A percentile compares a stretch with the other conserved stretches of the same genome.
Conservation (phyloP, 1,284 basidiomycete species). For the Takashimella tepidaria region DNA sequence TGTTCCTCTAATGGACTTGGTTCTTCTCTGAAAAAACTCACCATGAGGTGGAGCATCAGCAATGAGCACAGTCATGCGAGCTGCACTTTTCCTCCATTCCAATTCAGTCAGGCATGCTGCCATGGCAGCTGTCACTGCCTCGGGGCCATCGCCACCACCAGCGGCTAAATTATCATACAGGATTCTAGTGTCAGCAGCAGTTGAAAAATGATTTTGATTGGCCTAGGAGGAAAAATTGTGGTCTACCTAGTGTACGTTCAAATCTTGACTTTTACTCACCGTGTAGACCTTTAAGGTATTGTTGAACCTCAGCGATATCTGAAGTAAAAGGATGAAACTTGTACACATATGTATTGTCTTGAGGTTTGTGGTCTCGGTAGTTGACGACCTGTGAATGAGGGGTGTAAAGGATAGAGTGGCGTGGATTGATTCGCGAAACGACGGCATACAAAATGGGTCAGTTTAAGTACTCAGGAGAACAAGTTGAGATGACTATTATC, state of each 20-base stretch:
- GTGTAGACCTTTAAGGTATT: slow-evolving; percentile 59
- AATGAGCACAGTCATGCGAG: slow-evolving; percentile 92
- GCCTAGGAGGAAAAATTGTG: too few relatives aligned
- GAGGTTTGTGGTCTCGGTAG: slow-evolving; percentile 89
- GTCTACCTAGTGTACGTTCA: too few relatives aligned
- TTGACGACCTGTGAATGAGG: slow-evolving; percentile 57
- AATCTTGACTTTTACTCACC: too few relatives aligned
- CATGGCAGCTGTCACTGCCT: slow-evolving; percentile 93
- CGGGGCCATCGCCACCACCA: slow-evolving; percentile 95
- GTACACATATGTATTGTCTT: slow-evolving; percentile 88
- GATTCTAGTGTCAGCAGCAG: background rate
- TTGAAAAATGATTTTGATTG: too few relatives aligned
- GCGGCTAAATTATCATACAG: too few relatives aligned
- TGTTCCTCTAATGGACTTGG: too few relatives aligned
- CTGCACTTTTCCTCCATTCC: slow-evolving; percentile 85
- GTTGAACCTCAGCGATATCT: slow-evolving; percentile 80
- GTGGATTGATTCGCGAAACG: background rate
- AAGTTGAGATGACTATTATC: too few relatives aligned
- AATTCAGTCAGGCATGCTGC: slow-evolving; percentile 72
- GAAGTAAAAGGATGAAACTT: slow-evolving; percentile 94
- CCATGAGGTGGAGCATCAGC: slow-evolving; percentile 96
- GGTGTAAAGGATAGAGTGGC: background rate
- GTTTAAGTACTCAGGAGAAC: too few relatives aligned
- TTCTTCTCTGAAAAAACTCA: slow-evolving; percentile 16
- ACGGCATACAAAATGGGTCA: background rate